Base-by-base conservation (phyloP, 2,329 filamentous ascomycete species). In the Lasiodiplodia sp. region DNA sequence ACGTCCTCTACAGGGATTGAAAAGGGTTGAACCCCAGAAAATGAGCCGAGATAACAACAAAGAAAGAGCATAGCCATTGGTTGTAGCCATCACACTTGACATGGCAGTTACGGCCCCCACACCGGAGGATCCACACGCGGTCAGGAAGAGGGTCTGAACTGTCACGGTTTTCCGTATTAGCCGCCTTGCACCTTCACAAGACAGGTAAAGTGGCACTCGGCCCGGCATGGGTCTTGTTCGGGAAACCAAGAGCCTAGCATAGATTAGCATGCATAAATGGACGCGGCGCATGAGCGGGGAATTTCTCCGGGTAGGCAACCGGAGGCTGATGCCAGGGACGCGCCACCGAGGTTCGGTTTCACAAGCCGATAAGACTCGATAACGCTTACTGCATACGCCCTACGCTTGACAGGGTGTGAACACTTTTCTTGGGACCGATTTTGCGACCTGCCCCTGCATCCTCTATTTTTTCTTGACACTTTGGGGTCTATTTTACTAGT, bases 371-470 rank as follows among this genome's bases (percentile, higher is more conserved):
- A 34, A 34, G 38, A 40, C 18, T n/a, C 18, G 53, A 31, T 16
- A 34, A 34, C 31, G 28, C 55, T 40, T n/a, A 25, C 40, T 21
- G 56, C 37, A 37, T 31, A 23, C 60, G 60, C 60, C 60, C 60
- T 64, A 64, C 31, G 44, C 14, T 21, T 47, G 57, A 28, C 57
- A 51, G 31, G 8, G 25, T 28, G 8, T 18, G 18, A 10, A 37
- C 18, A 18, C 6, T 21, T 34, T 49, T 49, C 28, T 63, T 34
- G 16, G 40, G n/a, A 52, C 40, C 49, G 8, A 16, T 52, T 52
- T 8, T 16, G 47, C 16, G 40, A 8, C 21, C 55, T 40, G 34
- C 8, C 55, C 12, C 11, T 34, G 8, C 31, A 34, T 34, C 31
- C 31, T 10, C 31, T 34, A 7, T 34, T 6, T 34, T 34, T 2